phyloP scores from a whole-genome alignment of 176 grass and related monocot genomes.

The Chrysopogon serrulatus region DNA sequence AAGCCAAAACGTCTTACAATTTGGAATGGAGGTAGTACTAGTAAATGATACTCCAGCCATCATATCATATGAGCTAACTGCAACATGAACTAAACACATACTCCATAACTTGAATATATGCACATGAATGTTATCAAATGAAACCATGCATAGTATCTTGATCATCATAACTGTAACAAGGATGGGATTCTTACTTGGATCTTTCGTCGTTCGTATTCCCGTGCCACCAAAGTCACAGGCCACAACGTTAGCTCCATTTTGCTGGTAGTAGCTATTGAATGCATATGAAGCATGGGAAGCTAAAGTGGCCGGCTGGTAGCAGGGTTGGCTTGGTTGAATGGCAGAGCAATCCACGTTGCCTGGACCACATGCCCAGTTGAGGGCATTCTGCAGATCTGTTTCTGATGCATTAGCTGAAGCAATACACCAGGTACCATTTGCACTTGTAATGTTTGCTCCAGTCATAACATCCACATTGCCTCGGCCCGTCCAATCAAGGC shows the following conservation, averaged over 20 bases:
- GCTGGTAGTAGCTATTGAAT: constrained; percentile 89
- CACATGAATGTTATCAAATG: neutral
- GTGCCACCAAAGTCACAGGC: constrained; percentile 80
- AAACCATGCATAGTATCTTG: neutral
- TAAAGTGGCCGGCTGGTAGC: constrained; percentile 81
- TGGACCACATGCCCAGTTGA: constrained; percentile 91
- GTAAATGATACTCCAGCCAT: neutral
- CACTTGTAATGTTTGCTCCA: constrained; percentile 78
- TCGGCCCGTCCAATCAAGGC: constrained; percentile 83
- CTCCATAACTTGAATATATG: neutral
- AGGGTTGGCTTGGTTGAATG: constrained; percentile 95
- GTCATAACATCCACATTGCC: constrained; percentile 88
- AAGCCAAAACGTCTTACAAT: neutral
- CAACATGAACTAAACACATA: neutral
- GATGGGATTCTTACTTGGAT: constrained; percentile 70
- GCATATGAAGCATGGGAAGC: constrained; percentile 85
- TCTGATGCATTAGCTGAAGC: constrained; percentile 81
- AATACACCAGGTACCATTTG: constrained; percentile 83
- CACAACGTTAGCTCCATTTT: constrained; percentile 83
- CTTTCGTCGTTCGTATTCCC: constrained; percentile 65
- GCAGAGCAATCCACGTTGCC: constrained; percentile 93
- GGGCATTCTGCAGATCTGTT: constrained; percentile 71
- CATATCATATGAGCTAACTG: neutral
- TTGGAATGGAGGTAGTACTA: neutral
- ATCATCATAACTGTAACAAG: neutral